A percentile compares a stretch with the other conserved stretches of the same genome.
These are phyloP conservation scores for Inga laurina DNA, from an alignment of 306 rosid genomes.

Conservation along the genomic window DNA sequence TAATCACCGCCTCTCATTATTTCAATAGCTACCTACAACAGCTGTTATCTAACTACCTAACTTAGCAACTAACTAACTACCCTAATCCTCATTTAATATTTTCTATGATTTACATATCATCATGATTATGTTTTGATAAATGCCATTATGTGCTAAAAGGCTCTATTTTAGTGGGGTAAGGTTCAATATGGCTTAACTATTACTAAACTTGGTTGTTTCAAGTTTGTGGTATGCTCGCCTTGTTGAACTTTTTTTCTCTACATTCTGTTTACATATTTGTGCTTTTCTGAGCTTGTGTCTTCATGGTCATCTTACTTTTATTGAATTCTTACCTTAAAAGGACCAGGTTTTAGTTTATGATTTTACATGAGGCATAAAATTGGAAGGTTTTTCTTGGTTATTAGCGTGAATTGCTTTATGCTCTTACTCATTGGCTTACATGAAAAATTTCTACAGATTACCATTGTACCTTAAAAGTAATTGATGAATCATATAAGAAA, in stretches of 20 bases:
- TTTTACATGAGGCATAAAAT: background rate
- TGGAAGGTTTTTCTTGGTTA: background rate
- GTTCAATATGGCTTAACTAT: too few species aligned
- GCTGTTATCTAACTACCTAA: too few species aligned
- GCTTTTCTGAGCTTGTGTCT: background rate
- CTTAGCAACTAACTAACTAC: too few species aligned
- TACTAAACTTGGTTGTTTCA: background rate
- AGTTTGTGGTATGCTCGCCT: background rate
- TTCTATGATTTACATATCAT: too few species aligned
- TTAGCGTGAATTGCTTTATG: background rate
- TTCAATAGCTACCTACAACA: too few species aligned
- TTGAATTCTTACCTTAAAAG: background rate
- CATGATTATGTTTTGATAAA: background rate
- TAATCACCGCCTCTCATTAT: too few species aligned
- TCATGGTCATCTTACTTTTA: background rate
- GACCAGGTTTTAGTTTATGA: background rate
- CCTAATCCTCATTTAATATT: too few species aligned
- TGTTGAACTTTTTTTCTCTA: background rate
- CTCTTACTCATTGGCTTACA: conserved; percentile 7
- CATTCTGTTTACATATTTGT: background rate
- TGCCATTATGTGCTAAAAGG: background rate
- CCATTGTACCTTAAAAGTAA: conserved; percentile 43
- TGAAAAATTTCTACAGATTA: conserved; percentile 56
- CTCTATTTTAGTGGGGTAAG: too few species aligned
- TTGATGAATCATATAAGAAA: conserved; percentile 50